phyloP scores from a whole-genome alignment of 2,329 filamentous ascomycete genomes.

The Colletotrichum viniferum region DNA sequence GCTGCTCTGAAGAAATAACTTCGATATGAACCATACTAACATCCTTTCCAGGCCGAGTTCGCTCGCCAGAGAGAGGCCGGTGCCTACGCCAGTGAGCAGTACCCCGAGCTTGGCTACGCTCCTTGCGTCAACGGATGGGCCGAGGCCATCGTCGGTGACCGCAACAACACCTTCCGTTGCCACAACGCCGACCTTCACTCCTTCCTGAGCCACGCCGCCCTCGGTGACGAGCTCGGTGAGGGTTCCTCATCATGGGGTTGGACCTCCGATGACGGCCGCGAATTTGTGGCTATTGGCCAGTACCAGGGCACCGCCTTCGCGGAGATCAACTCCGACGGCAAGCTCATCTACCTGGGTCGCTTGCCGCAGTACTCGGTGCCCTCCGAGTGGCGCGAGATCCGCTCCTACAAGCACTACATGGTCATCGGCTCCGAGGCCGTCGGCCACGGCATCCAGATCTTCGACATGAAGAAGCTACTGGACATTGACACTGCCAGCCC shows the following conservation, averaged over 20 bases:
- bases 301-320: conserved; percentile 50
- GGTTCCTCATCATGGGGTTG: conserved; percentile 50
- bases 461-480: conserved; percentile 62
- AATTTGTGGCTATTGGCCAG: conserved; percentile 49
- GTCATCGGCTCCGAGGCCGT: conserved; percentile 44
- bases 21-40: neutral
- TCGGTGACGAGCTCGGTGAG: conserved; percentile 46
- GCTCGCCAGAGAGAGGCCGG: conserved; percentile 19
- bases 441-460: conserved; percentile 63
- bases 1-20: accelerated
- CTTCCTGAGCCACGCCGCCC: conserved; percentile 57
- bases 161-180: conserved; percentile 52
- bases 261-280: conserved; percentile 50
- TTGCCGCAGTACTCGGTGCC: conserved; percentile 27
- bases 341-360: conserved; percentile 47
- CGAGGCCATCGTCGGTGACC: conserved; percentile 47
- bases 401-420: conserved; percentile 39
- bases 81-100: conserved; percentile 35
- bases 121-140: conserved; percentile 47
- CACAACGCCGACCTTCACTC: conserved; percentile 57
- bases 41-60: neutral
- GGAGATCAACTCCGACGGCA: conserved; percentile 44
- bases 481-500: conserved; percentile 44
- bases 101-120: conserved; percentile 41
- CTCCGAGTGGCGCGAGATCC: conserved; percentile 38